phyloP scores from a whole-genome alignment of 371 early-diverging fungal genomes.

The Mucor circinelloides region DNA sequence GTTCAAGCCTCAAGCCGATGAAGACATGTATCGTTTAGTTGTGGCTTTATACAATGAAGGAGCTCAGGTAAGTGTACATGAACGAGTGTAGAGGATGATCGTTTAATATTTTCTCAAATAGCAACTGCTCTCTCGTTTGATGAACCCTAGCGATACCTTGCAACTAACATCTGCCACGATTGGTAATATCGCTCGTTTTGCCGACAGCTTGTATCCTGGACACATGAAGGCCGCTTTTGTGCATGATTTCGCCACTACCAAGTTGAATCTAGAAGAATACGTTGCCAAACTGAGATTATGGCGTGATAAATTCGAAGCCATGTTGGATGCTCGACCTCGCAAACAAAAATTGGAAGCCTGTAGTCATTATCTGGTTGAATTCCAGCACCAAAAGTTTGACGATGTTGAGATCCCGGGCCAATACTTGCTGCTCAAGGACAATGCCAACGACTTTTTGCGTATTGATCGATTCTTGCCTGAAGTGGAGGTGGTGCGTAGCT shows the following conservation, averaged over 20 bases:
- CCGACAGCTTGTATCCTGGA: conserved; percentile 83
- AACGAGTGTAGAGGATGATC: not conserved
- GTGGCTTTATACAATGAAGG: conserved; percentile 89
- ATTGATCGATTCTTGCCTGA: conserved; percentile 94
- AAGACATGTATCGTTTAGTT: conserved; percentile 94
- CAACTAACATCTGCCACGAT: conserved; percentile 74
- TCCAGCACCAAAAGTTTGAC: conserved; percentile 96
- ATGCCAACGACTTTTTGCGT: conserved; percentile 87
- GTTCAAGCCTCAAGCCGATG: conserved; percentile 91
- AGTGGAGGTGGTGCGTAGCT: conserved; percentile 77
- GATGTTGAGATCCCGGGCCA: conserved; percentile 98
- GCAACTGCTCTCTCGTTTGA: conserved; percentile 65
- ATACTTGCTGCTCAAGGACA: conserved; percentile 82
- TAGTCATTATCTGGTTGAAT: conserved; percentile 92
- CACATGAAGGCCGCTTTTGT: conserved; percentile 81
- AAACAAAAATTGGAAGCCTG: conserved; percentile 82
- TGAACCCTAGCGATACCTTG: conserved; percentile 62
- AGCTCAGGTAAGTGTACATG: conserved; percentile 64
- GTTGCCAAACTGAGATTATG: conserved; percentile 81
- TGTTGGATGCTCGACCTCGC: conserved; percentile 79
- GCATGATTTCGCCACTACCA: conserved; percentile 83
- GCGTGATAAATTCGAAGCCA: conserved; percentile 88
- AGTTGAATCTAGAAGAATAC: conserved; percentile 79
- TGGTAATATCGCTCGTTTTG: conserved; percentile 80
- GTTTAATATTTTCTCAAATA: conserved; percentile 16